Conservation (phyloP, 1,139 yeast species). For the Suhomyces taliae region DNA sequence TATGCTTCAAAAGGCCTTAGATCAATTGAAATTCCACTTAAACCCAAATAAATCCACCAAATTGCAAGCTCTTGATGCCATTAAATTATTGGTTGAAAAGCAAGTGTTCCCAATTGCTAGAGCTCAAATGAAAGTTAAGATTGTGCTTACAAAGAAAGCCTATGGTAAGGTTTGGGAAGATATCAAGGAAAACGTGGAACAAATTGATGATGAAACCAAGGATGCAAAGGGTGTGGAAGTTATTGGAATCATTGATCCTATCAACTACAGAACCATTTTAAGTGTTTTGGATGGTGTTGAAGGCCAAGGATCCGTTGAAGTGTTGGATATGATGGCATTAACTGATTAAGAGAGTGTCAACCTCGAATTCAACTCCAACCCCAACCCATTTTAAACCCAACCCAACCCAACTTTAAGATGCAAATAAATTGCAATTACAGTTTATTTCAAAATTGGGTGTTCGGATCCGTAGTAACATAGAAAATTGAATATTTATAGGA, state of each 20-base stretch:
- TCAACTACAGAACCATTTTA: constrained; percentile 69
- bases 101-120: constrained; percentile 92
- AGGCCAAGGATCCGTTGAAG: constrained; percentile 72
- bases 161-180: constrained; percentile 45
- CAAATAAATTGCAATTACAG: no score
- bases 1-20: constrained; percentile 85
- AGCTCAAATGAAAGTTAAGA: constrained; percentile 86
- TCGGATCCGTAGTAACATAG: no score
- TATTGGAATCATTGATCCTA: constrained; percentile 83
- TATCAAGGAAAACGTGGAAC: constrained; percentile 51
- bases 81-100: constrained; percentile 68
- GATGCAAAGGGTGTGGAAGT: constrained; percentile 56
- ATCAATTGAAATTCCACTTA: constrained; percentile 78
- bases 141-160: constrained; percentile 52
- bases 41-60: constrained; percentile 81
- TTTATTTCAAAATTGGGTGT: no score
- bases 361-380: no score
- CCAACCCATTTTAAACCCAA: no score
- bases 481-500: no score
- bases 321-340: constrained; percentile 81
- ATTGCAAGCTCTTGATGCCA: constrained; percentile 89
- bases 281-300: constrained; percentile 60
- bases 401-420: no score
- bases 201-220: constrained; percentile 53
- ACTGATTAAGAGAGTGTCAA: background rate